Conservation (phyloP, 768 basidiomycete species). For the Rhizopogon vesiculosus region DNA sequence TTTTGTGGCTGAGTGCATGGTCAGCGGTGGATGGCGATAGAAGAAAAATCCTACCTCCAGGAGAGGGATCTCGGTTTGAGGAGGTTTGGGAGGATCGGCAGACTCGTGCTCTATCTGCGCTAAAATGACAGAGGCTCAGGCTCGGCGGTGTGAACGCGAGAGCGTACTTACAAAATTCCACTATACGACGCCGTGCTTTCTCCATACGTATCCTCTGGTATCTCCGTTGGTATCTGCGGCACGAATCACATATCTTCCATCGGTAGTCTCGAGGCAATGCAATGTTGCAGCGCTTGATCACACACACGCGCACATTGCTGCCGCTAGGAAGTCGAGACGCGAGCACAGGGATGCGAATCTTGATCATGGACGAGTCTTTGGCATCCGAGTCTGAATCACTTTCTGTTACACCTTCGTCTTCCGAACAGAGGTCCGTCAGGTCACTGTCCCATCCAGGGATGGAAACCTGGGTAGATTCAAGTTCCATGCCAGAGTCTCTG, state of each 20-base stretch:
- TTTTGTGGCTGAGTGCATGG: not conserved
- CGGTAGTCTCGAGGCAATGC: slow-evolving; percentile 26
- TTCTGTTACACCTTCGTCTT: slow-evolving; percentile 9
- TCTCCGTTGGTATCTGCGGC: slow-evolving; percentile 31
- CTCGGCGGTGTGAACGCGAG: not conserved
- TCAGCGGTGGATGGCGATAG: slow-evolving; percentile 8
- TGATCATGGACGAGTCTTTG: not conserved
- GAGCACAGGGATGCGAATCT: slow-evolving; percentile 22
- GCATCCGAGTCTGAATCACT: not conserved
- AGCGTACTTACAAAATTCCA: slow-evolving; percentile 7
- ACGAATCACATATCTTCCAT: slow-evolving; percentile 41
- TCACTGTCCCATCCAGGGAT: slow-evolving; percentile 21
- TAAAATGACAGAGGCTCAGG: slow-evolving; percentile 5
- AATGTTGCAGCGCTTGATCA: slow-evolving; percentile 28
- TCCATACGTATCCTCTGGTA: slow-evolving; percentile 31
- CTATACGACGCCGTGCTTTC: slow-evolving; percentile 1
- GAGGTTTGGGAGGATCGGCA: not conserved
- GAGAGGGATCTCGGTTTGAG: not conserved
- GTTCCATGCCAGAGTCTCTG: not conserved
- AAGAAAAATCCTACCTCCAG: not conserved
- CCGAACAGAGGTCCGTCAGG: slow-evolving; percentile 14
- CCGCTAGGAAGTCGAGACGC: slow-evolving; percentile 8
- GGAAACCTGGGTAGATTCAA: not conserved
- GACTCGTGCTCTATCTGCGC: slow-evolving; percentile 11
- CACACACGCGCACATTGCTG: slow-evolving; percentile 22